phyloP scores from a whole-genome alignment of 176 grass and related monocot species.

The Phyllostachys edulis region DNA sequence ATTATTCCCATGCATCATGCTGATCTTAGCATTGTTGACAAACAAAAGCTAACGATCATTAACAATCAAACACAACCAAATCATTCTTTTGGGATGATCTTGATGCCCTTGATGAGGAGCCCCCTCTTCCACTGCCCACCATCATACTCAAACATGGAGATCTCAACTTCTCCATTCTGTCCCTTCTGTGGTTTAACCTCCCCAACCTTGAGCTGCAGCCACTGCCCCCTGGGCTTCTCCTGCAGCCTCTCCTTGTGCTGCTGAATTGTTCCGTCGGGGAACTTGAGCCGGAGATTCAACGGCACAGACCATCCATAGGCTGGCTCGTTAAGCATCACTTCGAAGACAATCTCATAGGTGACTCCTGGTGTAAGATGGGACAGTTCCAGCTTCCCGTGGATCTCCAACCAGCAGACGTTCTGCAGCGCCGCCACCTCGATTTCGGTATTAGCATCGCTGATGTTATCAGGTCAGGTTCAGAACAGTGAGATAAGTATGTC shows the following conservation, averaged over 20 bases:
- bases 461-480: no score
- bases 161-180: conserved; percentile 37
- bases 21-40: not conserved
- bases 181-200: conserved; percentile 30
- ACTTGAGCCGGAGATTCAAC: conserved; percentile 47
- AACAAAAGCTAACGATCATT: not conserved
- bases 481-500: no score
- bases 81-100: conserved; percentile 42
- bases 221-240: conserved; percentile 32
- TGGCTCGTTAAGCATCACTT: conserved; percentile 21
- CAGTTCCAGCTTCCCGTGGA: conserved; percentile 42
- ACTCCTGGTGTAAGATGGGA: conserved; percentile 49
- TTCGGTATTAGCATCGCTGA: not conserved
- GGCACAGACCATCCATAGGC: conserved; percentile 33
- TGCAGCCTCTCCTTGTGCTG: conserved; percentile 41
- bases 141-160: conserved; percentile 50
- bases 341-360: conserved; percentile 37
- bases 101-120: conserved; percentile 53
- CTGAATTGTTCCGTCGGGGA: conserved; percentile 41
- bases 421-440: conserved; percentile 39
- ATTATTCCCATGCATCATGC: not conserved
- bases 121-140: conserved; percentile 46
- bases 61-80: not conserved
- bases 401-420: conserved; percentile 62
- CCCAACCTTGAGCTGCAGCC: conserved; percentile 43